Base-by-base conservation (phyloP, 345 rosid species). In the Ailanthus altissimus region DNA sequence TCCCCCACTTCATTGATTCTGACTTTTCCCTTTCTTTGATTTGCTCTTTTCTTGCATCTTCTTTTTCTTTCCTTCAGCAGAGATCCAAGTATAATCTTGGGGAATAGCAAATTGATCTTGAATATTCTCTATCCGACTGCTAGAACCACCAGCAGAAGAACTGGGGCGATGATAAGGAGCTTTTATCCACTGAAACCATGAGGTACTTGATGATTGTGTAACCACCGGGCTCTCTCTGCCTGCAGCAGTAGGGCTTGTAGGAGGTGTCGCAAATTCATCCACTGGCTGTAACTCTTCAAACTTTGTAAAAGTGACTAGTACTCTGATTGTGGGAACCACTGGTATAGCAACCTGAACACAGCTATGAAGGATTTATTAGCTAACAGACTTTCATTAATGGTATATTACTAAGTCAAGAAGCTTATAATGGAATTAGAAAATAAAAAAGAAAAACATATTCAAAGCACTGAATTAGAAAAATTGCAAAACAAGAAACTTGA, bases 101-200 rank as follows among this genome's bases (percentile, higher is more conserved):
- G 96, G 99, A 26, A 93, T 89, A 8, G 84, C 89, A 81, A 93
- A 95, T 4, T 97, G 94, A 83, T 95, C 99, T 78, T 88, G 90
- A 16, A 82, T 57, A 59, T 82, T 85, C 72, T 93, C 93, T 4
- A 87, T 86, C 85, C 85, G 84, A 67, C 88, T 86, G 82, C 90
- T 83, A 18, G 85, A 81, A 71, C 88, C 84, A 67, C 83, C 78
- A 8, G 70, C 74, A 46, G 87, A 85, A 32, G 91, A 76, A 76
- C 83, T 75, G 3, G 91, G 80, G 38, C 94, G 97, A 5, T 86
- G 84, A 78, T 85, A 89, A 2, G 97, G 94, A 61, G 93, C 88
- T 84, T 94, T 97, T 69, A 97, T 94, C 93, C 97, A 86, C 86
- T 91, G 94, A 84, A 92, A 90, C 99, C 99, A 96, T 8, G 99